Base-by-base conservation (phyloP, 1,284 basidiomycete genomes). In the Agroathelia rolfsii region DNA sequence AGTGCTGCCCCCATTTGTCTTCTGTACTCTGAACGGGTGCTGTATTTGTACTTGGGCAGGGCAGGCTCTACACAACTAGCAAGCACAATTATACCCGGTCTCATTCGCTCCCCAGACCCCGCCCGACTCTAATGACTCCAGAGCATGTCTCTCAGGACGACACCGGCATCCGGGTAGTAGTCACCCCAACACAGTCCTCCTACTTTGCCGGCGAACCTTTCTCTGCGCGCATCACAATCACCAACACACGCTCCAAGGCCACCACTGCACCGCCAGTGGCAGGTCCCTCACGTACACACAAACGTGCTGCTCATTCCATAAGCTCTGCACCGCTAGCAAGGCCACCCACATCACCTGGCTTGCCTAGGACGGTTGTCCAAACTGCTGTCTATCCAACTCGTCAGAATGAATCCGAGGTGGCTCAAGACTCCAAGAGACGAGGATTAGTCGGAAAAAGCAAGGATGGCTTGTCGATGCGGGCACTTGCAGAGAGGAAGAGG, bases 121-220 rank as follows among this genome's bases (percentile, higher is more conserved):
- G n/a, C n/a, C n/a, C n/a, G n/a, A n/a, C n/a, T n/a, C n/a, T n/a
- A n/a, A n/a, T n/a, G n/a, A 21, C 11, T 11, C 27, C 21, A 21
- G 16, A 11, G 15, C 20, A 29, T n/a, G 34, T 39, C 36, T 12
- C 33, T n/a, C n/a, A n/a, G n/a, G n/a, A n/a, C 27, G 71, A 73
- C 36, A 57, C 69, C 14, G 60, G 64, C 23, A 68, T 84, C 7
- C 72, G 75, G 27, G 72, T 84, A 28, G 64, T 72, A 18, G 75
- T 82, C 16, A 67, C 76, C 0, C 92, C 92, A 3, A 68, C 80
- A 0, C 82, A 90, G 42, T 84, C 87, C 0, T 86, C 87, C 0
- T 95, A 85, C 59, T 96, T 93, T 54, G 89, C 92, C 1, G 92
- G 92, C 39, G 92, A 96, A 54, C 64, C 72, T 1, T 87, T 94